These are phyloP conservation scores for Drosera spatulata DNA, from an alignment of 179 eudicot genomes.

Conservation along the genomic window DNA sequence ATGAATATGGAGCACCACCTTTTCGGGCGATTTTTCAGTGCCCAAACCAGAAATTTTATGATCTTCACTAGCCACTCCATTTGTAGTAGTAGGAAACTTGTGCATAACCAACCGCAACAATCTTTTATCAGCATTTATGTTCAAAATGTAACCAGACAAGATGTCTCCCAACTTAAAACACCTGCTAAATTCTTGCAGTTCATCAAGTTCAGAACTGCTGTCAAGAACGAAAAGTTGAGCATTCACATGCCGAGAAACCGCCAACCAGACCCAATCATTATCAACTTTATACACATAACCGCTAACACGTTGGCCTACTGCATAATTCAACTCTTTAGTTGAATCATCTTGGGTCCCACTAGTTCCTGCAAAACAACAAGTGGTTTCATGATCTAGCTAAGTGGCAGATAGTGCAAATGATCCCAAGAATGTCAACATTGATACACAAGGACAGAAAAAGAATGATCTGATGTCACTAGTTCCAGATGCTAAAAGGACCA, in stretches of 20 bases:
- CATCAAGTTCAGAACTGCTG: slow-evolving; percentile 61
- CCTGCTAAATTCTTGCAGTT: slow-evolving; percentile 60
- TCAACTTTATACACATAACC: slow-evolving; percentile 89
- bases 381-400: background rate
- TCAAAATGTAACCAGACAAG: slow-evolving; percentile 52
- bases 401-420: too few relatives aligned
- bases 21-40: slow-evolving; percentile 15
- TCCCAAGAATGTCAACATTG: too few relatives aligned
- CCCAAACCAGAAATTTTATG: slow-evolving; percentile 9
- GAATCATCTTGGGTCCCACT: slow-evolving; percentile 13
- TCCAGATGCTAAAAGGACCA: too few relatives aligned
- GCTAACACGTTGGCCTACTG: slow-evolving; percentile 51
- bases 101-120: slow-evolving; percentile 50
- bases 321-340: slow-evolving; percentile 42
- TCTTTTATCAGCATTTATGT: slow-evolving; percentile 48
- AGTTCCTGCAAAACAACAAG: slow-evolving; percentile 24
- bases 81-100: slow-evolving; percentile 21
- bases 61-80: slow-evolving; percentile 12
- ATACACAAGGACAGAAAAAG: too few relatives aligned
- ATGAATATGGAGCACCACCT: slow-evolving; percentile 36
- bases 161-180: slow-evolving; percentile 48
- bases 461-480: too few relatives aligned
- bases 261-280: slow-evolving; percentile 79
- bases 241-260: slow-evolving; percentile 62
- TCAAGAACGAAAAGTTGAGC: slow-evolving; percentile 84